These are phyloP conservation scores for Panicum hallii DNA, from an alignment of 202 grass and related monocot genomes.

Conservation along the genomic window DNA sequence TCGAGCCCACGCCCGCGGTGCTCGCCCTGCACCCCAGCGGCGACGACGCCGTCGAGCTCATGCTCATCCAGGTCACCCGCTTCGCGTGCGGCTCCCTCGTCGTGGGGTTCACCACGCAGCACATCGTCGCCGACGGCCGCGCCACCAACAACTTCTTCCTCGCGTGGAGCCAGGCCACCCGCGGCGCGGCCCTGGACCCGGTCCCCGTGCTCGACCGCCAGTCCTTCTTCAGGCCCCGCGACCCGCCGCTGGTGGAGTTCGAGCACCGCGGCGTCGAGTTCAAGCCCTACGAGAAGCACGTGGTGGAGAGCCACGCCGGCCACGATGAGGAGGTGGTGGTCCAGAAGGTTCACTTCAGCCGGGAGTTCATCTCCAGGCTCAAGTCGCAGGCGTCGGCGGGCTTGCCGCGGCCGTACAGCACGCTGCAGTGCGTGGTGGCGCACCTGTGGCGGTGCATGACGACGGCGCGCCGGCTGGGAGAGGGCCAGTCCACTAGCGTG, in stretches of 20 bases:
- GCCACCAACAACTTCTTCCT: constrained; percentile 53
- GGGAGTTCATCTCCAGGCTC: constrained; percentile 54
- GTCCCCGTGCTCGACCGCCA: constrained; percentile 37
- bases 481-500: constrained; percentile 19
- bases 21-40: constrained; percentile 43
- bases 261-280: constrained; percentile 54
- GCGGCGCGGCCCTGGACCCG: constrained; percentile 18
- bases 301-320: background rate
- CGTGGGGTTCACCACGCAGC: constrained; percentile 52
- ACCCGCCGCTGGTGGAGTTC: constrained; percentile 29
- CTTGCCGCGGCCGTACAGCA: constrained; percentile 40
- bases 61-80: constrained; percentile 52
- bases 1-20: constrained; percentile 10
- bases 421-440: constrained; percentile 52
- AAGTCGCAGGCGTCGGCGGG: constrained; percentile 39
- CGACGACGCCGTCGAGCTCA: constrained; percentile 35
- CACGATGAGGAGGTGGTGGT: constrained; percentile 39
- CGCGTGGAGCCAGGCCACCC: constrained; percentile 52
- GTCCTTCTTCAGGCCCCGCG: constrained; percentile 7
- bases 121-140: constrained; percentile 52
- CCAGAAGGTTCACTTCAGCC: constrained; percentile 50
- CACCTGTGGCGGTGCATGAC: constrained; percentile 59
- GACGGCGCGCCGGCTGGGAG: constrained; percentile 44
- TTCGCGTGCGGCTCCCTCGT: constrained; percentile 52
- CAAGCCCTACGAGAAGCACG: background rate